Evolutionary conservation across 371 early-diverging fungal species (phyloP), one percentile per base, ranked within the genome.

Genomic region (Choanephora cucurbitarum): DNA sequence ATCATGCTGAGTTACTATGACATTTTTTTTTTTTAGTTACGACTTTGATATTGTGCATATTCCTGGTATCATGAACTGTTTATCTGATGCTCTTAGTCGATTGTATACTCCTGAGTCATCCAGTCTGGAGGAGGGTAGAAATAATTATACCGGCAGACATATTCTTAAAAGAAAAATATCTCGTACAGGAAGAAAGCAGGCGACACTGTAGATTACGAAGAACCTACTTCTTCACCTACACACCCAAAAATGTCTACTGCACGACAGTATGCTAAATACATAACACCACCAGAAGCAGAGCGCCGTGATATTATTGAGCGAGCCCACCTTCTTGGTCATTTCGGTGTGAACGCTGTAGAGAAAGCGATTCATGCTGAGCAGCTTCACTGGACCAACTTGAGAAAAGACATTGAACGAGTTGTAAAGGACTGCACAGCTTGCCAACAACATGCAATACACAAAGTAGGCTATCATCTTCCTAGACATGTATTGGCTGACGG

Each of bases 1-100:
- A 58, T 58, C 59, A n/a, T 55, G 2, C 28, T 57, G 0, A 39
- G 34, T 7, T 63, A 60, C 58, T 32, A 53, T 8, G 63, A 60
- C 7, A 47, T n/a, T n/a, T n/a, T n/a, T 58, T 23, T 19, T 68
- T 18, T 18, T 57, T 14, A 22, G 54, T 14, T 60, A 47, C 31
- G 22, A 39, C 3, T 60, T 68, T 32, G 42, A 17, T 0, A 44
- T 57, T 0, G 10, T 44, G 8, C 50, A 62, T 34, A 17, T 28
- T 15, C 57, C 51, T 8, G 57, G 57, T 11, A 49, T 50, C 9
- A 19, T 23, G 0, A 57, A 58, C 24, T 40, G 57, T 24, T 24
- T 56, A 11, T 49, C 18, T 19, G 44, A 33, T 18, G 32, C 47
- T 10, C 31, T 8, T 34, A 18, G 39, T 9, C 23, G 10, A 13